Conservation (phyloP, 1,284 basidiomycete genomes). For the Cystobasidium sp. region DNA sequence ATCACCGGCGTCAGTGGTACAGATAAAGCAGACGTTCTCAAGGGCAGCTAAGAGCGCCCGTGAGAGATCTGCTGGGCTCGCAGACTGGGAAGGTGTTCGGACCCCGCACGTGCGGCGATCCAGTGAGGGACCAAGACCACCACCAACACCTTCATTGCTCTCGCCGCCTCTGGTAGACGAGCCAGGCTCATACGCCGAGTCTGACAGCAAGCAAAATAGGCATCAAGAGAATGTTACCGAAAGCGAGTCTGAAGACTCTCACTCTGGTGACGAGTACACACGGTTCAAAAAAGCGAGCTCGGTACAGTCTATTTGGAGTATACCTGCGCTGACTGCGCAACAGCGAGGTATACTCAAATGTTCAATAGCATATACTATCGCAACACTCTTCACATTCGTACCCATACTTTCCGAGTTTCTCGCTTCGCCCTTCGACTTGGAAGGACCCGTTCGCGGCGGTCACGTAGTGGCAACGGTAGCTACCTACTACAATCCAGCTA, state of each 20-base stretch:
- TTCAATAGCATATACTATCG: slow-evolving; percentile 84
- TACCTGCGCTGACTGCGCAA: slow-evolving; percentile 29
- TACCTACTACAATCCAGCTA: slow-evolving; percentile 51
- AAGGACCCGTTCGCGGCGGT: slow-evolving; percentile 53
- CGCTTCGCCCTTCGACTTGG: slow-evolving; percentile 52
- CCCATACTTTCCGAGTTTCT: slow-evolving; percentile 59
- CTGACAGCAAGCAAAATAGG: neutral
- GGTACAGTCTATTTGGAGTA: neutral
- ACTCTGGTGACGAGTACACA: slow-evolving; percentile 42
- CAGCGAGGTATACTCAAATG: slow-evolving; percentile 74
- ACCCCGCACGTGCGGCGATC: slow-evolving; percentile 8
- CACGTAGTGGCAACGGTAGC: slow-evolving; percentile 52
- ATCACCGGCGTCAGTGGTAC: slow-evolving; percentile 26
- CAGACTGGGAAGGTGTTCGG: slow-evolving; percentile 35
- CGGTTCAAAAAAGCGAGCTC: slow-evolving; percentile 7
- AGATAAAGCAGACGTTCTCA: slow-evolving; percentile 30
- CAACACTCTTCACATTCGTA: slow-evolving; percentile 88
- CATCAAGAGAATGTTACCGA: slow-evolving; percentile 1
- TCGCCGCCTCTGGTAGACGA: slow-evolving; percentile 15
- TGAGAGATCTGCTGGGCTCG: slow-evolving; percentile 13
- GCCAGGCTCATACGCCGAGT: slow-evolving; percentile 7
- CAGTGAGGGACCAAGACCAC: neutral
- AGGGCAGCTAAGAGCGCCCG: slow-evolving; percentile 13
- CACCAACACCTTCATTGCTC: neutral
- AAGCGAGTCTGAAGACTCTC: slow-evolving; percentile 23